Conservation (phyloP, 257 asterid species). For the Galeopsis tetrahit region DNA sequence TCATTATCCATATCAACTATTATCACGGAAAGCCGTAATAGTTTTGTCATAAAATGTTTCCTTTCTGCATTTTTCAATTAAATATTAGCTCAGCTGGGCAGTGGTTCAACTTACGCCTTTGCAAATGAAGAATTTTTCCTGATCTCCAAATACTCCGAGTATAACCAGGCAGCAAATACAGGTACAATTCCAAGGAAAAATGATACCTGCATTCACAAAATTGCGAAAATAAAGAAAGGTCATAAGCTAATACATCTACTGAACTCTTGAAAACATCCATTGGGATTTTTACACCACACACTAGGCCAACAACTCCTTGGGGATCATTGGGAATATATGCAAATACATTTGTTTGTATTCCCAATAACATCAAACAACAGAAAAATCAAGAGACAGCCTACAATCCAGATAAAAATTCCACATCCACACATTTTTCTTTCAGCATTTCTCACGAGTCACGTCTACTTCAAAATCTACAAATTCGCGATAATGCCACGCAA, state of each 20-base stretch:
- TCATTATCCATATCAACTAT: not conserved
- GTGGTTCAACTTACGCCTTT: constrained; percentile 31
- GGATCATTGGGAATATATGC: too few species aligned
- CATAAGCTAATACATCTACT: constrained; percentile 15
- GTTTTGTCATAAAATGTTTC: constrained; percentile 13
- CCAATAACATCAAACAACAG: not conserved
- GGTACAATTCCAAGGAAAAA: constrained; percentile 79
- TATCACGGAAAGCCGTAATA: constrained; percentile 7
- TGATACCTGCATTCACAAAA: constrained; percentile 60
- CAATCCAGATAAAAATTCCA: not conserved
- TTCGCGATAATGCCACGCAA: constrained; percentile 4
- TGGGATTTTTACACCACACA: too few species aligned
- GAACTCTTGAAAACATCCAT: not conserved
- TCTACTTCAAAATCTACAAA: constrained; percentile 14
- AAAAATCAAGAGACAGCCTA: not conserved
- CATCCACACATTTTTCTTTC: not conserved
- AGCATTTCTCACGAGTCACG: constrained; percentile 11
- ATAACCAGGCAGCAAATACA: constrained; percentile 78
- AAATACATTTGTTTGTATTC: too few species aligned
- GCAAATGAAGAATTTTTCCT: constrained; percentile 45
- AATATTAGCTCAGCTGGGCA: constrained; percentile 6
- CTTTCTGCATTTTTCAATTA: constrained; percentile 3
- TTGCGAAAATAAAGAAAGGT: constrained; percentile 25
- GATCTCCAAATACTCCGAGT: constrained; percentile 76
- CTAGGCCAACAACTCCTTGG: too few species aligned